Evolutionary conservation across 1,284 basidiomycete genomes (phyloP).

Genomic region (Sanghuangporus sanghuang): DNA sequence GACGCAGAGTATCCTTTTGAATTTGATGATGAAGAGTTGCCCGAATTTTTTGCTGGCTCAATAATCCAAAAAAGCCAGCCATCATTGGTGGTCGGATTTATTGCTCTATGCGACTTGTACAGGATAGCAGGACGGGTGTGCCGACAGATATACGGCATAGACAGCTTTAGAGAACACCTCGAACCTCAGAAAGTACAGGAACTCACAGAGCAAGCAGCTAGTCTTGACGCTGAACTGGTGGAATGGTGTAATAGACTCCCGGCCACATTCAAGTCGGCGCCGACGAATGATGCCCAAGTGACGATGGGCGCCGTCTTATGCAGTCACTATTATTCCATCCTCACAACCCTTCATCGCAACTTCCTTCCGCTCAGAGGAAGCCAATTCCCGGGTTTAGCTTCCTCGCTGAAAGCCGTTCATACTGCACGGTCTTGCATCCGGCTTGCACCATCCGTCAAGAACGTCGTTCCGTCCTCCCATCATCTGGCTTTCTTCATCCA

Average conservation of each 20-base stretch:
- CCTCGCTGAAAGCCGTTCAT: conserved; percentile 72
- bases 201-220: conserved; percentile 70
- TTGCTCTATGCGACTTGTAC: conserved; percentile 72
- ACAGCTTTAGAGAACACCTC: conserved; percentile 65
- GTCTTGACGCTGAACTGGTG: conserved; percentile 68
- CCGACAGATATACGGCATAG: conserved; percentile 73
- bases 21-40: conserved; percentile 73
- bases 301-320: conserved; percentile 84
- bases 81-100: conserved; percentile 75
- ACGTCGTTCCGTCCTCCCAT: conserved; percentile 81
- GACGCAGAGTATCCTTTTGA: conserved; percentile 78
- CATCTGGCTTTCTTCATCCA: conserved; percentile 90
- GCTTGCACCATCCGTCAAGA: conserved; percentile 79
- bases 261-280: conserved; percentile 64
- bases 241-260: conserved; percentile 81
- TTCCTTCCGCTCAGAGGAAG: conserved; percentile 73
- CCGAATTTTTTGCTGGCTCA: conserved; percentile 64
- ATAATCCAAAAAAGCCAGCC: conserved; percentile 49
- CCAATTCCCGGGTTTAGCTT: conserved; percentile 43
- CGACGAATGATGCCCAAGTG: conserved; percentile 69
- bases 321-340: conserved; percentile 85
- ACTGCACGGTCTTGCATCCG: conserved; percentile 78
- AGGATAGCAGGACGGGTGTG: conserved; percentile 81
- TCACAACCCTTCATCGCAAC: conserved; percentile 86
- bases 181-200: conserved; percentile 71